Evolutionary conservation across 1,284 basidiomycete species (phyloP), one percentile per base, ranked within the genome.

Genomic region (Stereum hirsutum): DNA sequence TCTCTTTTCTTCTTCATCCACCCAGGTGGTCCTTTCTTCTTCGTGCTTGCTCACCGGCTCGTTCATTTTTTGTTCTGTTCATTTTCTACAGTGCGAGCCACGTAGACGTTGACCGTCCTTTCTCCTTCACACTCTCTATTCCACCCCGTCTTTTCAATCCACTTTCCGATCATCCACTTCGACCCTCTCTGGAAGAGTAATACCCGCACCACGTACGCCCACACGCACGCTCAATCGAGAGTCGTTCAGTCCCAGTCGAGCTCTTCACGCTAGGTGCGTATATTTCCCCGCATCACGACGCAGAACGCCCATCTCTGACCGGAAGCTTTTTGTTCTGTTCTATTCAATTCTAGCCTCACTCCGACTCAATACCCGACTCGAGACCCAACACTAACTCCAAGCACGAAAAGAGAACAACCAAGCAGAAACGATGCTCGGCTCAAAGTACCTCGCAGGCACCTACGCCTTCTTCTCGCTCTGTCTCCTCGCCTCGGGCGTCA

Each of bases 381-480:
- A n/a, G n/a, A n/a, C n/a, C n/a, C n/a, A n/a, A n/a, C n/a, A n/a
- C n/a, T n/a, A n/a, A n/a, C n/a, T n/a, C n/a, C n/a, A n/a, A n/a
- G n/a, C n/a, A n/a, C n/a, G n/a, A n/a, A n/a, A n/a, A n/a, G n/a
- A n/a, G n/a, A n/a, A n/a, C n/a, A n/a, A n/a, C n/a, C n/a, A n/a
- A n/a, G n/a, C n/a, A n/a, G n/a, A n/a, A n/a, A n/a, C n/a, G n/a
- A n/a, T n/a, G n/a, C n/a, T n/a, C n/a, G n/a, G n/a, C n/a, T 84
- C 85, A 49, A 78, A 69, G 59, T 73, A 63, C 53, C 68, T 90
- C 45, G 72, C 83, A 64, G 74, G 69, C 45, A 68, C 74, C 49
- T 91, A 86, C 81, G 74, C 68, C 35, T 73, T 78, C 60, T 65
- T 89, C 50, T 82, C 82, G 63, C 47, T 82, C 48, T 70, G 69